phyloP scores from a whole-genome alignment of 257 asterid genomes.

The Salvia miltiorrhiza region DNA sequence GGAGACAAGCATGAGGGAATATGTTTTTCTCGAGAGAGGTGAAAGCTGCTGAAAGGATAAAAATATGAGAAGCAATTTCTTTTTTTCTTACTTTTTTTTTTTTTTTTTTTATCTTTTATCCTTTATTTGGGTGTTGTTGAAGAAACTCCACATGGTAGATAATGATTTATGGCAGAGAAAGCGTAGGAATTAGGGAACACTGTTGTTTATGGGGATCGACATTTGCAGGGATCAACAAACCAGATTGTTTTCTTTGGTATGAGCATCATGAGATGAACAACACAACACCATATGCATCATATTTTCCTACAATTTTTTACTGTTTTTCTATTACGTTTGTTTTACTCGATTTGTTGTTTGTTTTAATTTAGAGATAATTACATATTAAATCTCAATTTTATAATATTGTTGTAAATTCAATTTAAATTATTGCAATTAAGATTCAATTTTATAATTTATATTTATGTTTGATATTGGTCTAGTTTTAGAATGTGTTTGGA shows the following conservation, averaged over 20 bases:
- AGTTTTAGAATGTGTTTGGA: no score
- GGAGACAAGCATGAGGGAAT: constrained; percentile 39
- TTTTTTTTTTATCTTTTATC: neutral
- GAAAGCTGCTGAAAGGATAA: constrained; percentile 46
- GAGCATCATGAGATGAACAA: neutral
- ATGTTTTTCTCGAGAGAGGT: constrained; percentile 43
- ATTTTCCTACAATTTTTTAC: no score
- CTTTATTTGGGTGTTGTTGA: constrained; percentile 17
- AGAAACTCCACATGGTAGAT: constrained; percentile 34
- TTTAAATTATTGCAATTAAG: no score
- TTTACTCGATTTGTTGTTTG: no score
- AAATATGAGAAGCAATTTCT: constrained; percentile 2
- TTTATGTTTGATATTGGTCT: no score
- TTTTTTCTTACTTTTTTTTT: neutral
- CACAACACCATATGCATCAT: neutral
- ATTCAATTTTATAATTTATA: no score
- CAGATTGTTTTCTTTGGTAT: neutral
- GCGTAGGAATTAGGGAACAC: constrained; percentile 23
- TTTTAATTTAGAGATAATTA: no score
- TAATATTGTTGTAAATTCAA: no score
- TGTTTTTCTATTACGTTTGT: no score
- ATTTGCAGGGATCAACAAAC: constrained; percentile 25
- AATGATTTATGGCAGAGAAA: constrained; percentile 36
- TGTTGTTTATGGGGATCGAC: constrained; percentile 27
- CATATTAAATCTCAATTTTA: no score